A percentile compares a stretch with the other conserved stretches of the same genome.
These are phyloP conservation scores for Cercospora sp. DNA, from an alignment of 2,329 filamentous ascomycete genomes.

Conservation along the genomic window DNA sequence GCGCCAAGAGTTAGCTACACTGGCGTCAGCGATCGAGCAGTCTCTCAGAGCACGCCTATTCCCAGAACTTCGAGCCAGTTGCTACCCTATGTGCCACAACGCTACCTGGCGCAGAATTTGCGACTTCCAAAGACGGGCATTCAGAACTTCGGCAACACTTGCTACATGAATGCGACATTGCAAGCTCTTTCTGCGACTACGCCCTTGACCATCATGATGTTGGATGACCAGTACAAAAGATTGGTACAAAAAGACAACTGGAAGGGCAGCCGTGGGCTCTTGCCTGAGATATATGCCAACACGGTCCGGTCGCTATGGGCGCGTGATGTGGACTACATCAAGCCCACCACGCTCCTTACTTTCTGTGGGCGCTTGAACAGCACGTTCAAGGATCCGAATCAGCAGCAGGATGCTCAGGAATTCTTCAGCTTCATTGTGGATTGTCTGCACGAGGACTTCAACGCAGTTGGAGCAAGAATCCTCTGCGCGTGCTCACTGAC, in stretches of 20 bases:
- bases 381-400: slow-evolving; percentile 56
- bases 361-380: slow-evolving; percentile 66
- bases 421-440: slow-evolving; percentile 82
- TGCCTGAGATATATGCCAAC: slow-evolving; percentile 63
- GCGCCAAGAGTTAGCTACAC: slow-evolving; percentile 70
- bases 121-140: slow-evolving; percentile 69
- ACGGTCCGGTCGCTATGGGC: slow-evolving; percentile 65
- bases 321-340: slow-evolving; percentile 51
- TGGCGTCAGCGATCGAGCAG: slow-evolving; percentile 66
- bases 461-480: slow-evolving; percentile 64
- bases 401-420: slow-evolving; percentile 90
- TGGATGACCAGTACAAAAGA: slow-evolving; percentile 60
- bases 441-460: slow-evolving; percentile 83
- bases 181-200: slow-evolving; percentile 78
- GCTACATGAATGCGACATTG: slow-evolving; percentile 89
- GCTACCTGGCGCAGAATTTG: slow-evolving; percentile 46
- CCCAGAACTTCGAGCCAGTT: slow-evolving; percentile 42
- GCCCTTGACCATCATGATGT: slow-evolving; percentile 63
- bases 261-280: slow-evolving; percentile 65
- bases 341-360: slow-evolving; percentile 52
- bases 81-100: slow-evolving; percentile 49
- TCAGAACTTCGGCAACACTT: slow-evolving; percentile 77
- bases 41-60: slow-evolving; percentile 39
- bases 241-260: slow-evolving; percentile 62
- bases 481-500: slow-evolving; percentile 59